Percentiles rank a stretch among this genome's conserved stretches.
These are phyloP conservation scores for Diaporthe australafricana DNA, from an alignment of 2,329 filamentous ascomycete genomes.

Conservation along the genomic window DNA sequence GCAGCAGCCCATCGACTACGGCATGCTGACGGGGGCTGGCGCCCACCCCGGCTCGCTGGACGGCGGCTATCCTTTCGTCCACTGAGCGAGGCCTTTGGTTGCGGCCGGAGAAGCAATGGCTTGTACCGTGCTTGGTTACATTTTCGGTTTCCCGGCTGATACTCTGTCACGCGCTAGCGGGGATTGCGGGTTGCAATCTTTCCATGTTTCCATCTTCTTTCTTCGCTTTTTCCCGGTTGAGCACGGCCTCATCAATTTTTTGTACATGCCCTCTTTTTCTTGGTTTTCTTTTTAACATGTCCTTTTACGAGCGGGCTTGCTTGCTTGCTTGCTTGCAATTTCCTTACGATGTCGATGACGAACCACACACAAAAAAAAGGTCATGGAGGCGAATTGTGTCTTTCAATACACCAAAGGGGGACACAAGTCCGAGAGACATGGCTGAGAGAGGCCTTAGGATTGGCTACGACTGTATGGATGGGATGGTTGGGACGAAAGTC, in stretches of 20 bases:
- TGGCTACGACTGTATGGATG: slow-evolving; percentile 25
- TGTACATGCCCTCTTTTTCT: slow-evolving; percentile 24
- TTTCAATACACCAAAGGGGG: slow-evolving; percentile 31
- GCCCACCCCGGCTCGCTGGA: slow-evolving; percentile 47
- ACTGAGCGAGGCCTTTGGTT: slow-evolving; percentile 46
- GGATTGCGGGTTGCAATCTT: not conserved
- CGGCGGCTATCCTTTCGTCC: slow-evolving; percentile 55
- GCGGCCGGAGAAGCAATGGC: slow-evolving; percentile 2
- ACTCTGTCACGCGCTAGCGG: slow-evolving; percentile 29
- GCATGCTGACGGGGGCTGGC: slow-evolving; percentile 49
- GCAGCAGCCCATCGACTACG: slow-evolving; percentile 48
- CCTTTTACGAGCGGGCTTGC: not conserved
- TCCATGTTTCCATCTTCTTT: not conserved
- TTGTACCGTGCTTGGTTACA: slow-evolving; percentile 1
- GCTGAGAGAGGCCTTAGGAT: slow-evolving; percentile 15
- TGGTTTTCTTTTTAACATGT: not conserved
- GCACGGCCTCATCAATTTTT: slow-evolving; percentile 11
- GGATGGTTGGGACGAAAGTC: not conserved
- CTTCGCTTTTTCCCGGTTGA: slow-evolving; percentile 2
- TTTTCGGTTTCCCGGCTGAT: slow-evolving; percentile 20
- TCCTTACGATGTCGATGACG: slow-evolving; percentile 30
- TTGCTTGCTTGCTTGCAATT: not conserved
- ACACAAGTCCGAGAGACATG: slow-evolving; percentile 34
- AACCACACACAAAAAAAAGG: slow-evolving; percentile 30
- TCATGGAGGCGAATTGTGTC: slow-evolving; percentile 27